Evolutionary conservation across 495 filamentous ascomycete genomes (phyloP).

Genomic region (Aspergillus carlsbadensis): DNA sequence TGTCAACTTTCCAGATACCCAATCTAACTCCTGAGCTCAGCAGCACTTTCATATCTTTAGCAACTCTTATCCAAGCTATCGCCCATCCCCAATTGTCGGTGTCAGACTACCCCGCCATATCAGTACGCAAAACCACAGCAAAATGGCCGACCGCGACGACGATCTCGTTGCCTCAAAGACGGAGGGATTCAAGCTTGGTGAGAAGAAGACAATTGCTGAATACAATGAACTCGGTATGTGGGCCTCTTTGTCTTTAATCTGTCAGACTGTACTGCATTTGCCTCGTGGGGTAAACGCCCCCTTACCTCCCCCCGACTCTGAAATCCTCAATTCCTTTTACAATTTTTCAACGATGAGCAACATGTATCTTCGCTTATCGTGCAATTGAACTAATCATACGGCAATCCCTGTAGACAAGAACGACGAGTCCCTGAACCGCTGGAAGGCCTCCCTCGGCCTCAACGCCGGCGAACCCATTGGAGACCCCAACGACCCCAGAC

Average conservation of each 20-base stretch:
- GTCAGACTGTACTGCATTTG: not conserved
- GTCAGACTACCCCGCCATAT: conserved; percentile 21
- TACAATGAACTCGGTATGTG: conserved; percentile 86
- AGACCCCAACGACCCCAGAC: conserved; percentile 73
- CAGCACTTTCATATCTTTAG: not conserved
- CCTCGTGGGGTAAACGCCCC: conserved; percentile 3
- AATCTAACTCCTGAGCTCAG: not conserved
- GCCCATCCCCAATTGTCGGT: conserved; percentile 10
- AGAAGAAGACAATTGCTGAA: conserved; percentile 95
- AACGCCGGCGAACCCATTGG: conserved; percentile 60
- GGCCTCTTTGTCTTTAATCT: not conserved
- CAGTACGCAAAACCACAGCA: conserved; percentile 24
- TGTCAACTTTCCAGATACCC: not conserved
- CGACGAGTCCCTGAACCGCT: conserved; percentile 92
- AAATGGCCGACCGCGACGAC: conserved; percentile 77
- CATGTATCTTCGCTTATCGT: not conserved
- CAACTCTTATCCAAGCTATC: not conserved
- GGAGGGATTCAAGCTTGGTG: conserved; percentile 94
- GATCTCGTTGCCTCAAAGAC: conserved; percentile 84
- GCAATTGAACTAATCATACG: conserved; percentile 4
- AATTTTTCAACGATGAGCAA: not conserved
- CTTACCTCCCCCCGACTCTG: not conserved
- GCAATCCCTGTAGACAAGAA: conserved; percentile 47
- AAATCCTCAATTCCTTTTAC: not conserved
- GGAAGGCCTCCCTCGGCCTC: conserved; percentile 94